Conservation (phyloP, 441 rosid species). For the Oxalis stricta region DNA sequence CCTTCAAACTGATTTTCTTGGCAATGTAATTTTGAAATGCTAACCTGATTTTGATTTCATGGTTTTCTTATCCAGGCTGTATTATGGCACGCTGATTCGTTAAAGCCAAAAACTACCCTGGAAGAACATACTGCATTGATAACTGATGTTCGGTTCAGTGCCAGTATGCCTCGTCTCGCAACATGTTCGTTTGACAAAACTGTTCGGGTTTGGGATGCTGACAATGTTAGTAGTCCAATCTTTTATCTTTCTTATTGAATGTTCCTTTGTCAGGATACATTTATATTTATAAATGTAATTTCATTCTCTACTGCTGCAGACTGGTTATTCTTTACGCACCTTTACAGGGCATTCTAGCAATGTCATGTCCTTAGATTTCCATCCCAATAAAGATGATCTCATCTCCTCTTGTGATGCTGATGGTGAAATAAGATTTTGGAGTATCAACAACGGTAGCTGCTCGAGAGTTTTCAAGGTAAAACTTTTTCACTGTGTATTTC, state of each 20-base stretch:
- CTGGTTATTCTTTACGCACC: slow-evolving; percentile 56
- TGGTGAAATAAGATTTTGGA: slow-evolving; percentile 91
- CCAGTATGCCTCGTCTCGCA: slow-evolving; percentile 78
- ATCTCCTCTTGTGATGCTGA: slow-evolving; percentile 80
- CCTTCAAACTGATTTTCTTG: not conserved
- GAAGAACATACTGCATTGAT: slow-evolving; percentile 69
- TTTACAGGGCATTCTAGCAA: slow-evolving; percentile 66
- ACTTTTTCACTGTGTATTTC: not conserved
- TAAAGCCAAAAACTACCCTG: slow-evolving; percentile 61
- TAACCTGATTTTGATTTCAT: not conserved
- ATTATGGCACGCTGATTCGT: slow-evolving; percentile 51
- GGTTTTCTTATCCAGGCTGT: slow-evolving; percentile 48
- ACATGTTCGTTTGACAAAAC: slow-evolving; percentile 91
- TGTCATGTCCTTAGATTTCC: slow-evolving; percentile 86
- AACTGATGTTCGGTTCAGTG: slow-evolving; percentile 86
- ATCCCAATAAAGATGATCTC: slow-evolving; percentile 77
- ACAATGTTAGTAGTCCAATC: slow-evolving; percentile 41
- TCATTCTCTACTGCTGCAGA: slow-evolving; percentile 40
- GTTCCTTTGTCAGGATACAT: not conserved
- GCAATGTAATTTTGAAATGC: not conserved
- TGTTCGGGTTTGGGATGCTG: slow-evolving; percentile 91
- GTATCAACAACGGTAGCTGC: slow-evolving; percentile 69
- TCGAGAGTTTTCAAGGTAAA: slow-evolving; percentile 69
- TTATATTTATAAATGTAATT: slow-evolving; percentile 1
- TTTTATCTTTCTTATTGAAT: not conserved